These are phyloP conservation scores for Cryphonectria nitschkei DNA, from an alignment of 2,329 filamentous ascomycete genomes.

Conservation along the genomic window DNA sequence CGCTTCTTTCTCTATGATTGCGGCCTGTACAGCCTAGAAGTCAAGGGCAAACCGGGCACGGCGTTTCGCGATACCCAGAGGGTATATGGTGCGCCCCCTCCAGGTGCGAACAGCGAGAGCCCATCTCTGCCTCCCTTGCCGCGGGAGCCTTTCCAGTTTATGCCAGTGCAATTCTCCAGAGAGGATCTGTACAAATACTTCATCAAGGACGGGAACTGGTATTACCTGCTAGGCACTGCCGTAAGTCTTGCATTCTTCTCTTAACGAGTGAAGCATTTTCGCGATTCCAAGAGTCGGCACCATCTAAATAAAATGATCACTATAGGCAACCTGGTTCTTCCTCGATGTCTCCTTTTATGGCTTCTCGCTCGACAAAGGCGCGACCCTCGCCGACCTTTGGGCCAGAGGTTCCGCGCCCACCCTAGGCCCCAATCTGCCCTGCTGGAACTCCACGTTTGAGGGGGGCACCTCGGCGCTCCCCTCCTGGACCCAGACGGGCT, in stretches of 20 bases:
- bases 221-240: slow-evolving; percentile 40
- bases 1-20: slow-evolving; percentile 70
- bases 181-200: slow-evolving; percentile 56
- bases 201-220: slow-evolving; percentile 51
- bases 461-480: slow-evolving; percentile 50
- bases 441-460: slow-evolving; percentile 50
- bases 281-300: not conserved
- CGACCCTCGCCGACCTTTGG: slow-evolving; percentile 49
- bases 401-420: slow-evolving; percentile 40
- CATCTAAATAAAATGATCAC: not conserved
- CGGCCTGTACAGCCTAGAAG: slow-evolving; percentile 67
- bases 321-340: slow-evolving; percentile 54
- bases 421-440: slow-evolving; percentile 45
- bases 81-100: slow-evolving; percentile 53
- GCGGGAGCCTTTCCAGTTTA: slow-evolving; percentile 34
- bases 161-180: slow-evolving; percentile 53
- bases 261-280: slow-evolving; percentile 41
- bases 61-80: slow-evolving; percentile 63
- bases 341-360: slow-evolving; percentile 63
- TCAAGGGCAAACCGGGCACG: slow-evolving; percentile 62
- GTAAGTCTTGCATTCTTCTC: slow-evolving; percentile 33
- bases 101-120: slow-evolving; percentile 38
- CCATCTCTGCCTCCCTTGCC: slow-evolving; percentile 36
- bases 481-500: slow-evolving; percentile 42
- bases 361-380: slow-evolving; percentile 53